Conservation (phyloP, 768 basidiomycete species). For the Leucogyrophana mollusca region DNA sequence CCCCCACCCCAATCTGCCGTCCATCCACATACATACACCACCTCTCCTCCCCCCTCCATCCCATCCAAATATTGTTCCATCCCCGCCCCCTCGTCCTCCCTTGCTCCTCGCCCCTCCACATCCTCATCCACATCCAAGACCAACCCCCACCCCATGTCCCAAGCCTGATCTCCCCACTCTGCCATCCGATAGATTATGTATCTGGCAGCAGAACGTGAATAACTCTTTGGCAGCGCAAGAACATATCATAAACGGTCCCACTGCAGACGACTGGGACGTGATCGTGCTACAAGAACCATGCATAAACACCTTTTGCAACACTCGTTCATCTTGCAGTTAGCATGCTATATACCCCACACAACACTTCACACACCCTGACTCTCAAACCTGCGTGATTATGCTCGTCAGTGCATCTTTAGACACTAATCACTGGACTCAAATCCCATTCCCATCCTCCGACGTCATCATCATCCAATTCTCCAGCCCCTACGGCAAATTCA, state of each 20-base stretch:
- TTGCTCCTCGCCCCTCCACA: background rate
- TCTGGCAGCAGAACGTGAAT: conserved; percentile 29
- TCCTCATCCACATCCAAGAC: background rate
- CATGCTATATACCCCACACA: conserved; percentile 16
- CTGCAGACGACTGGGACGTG: conserved; percentile 25
- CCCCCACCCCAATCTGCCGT: no score
- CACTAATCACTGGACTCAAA: conserved; percentile 9
- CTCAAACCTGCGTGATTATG: background rate
- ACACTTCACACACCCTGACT: conserved; percentile 3
- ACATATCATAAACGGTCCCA: conserved; percentile 6
- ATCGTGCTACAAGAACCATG: conserved; percentile 39
- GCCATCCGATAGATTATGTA: conserved; percentile 6
- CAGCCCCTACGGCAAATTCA: background rate
- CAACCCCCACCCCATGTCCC: background rate
- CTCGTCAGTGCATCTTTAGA: conserved; percentile 4
- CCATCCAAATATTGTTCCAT: no score
- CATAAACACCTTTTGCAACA: conserved; percentile 18
- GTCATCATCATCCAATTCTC: background rate
- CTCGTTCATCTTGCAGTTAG: conserved; percentile 13
- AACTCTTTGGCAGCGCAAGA: conserved; percentile 18
- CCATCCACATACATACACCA: no score
- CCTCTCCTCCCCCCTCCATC: no score
- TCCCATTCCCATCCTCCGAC: background rate
- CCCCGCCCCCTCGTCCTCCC: no score
- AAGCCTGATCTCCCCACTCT: no score